Evolutionary conservation across 495 filamentous ascomycete species (phyloP).

Genomic region (Evansstolkia leycettana): DNA sequence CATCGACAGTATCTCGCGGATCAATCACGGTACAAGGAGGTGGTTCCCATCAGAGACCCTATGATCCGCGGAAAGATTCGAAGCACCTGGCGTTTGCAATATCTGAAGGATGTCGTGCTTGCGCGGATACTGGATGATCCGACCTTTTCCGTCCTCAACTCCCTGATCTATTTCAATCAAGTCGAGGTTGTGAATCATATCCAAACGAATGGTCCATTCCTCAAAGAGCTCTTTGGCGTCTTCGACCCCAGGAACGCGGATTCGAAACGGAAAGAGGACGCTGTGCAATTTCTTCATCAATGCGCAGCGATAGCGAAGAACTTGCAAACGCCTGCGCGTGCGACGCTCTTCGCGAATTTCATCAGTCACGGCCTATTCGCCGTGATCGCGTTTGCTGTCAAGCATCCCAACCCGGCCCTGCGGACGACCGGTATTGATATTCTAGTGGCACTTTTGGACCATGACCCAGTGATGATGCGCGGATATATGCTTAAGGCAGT

Average conservation of each 20-base stretch:
- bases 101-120: slow-evolving; percentile 96
- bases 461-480: slow-evolving; percentile 89
- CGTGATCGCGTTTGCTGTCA: slow-evolving; percentile 85
- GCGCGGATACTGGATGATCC: slow-evolving; percentile 94
- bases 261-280: slow-evolving; percentile 73
- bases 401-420: slow-evolving; percentile 70
- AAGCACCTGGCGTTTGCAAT: slow-evolving; percentile 88
- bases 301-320: slow-evolving; percentile 93
- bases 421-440: slow-evolving; percentile 91
- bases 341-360: slow-evolving; percentile 78
- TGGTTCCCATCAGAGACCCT: slow-evolving; percentile 77
- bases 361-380: slow-evolving; percentile 74
- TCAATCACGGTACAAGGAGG: slow-evolving; percentile 86
- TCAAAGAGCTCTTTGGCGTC: slow-evolving; percentile 83
- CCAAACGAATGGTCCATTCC: slow-evolving; percentile 61
- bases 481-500: slow-evolving; percentile 85
- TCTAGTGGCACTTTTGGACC: slow-evolving; percentile 85
- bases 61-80: slow-evolving; percentile 83
- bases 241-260: slow-evolving; percentile 56
- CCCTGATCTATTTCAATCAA: slow-evolving; percentile 96
- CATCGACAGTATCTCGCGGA: slow-evolving; percentile 87
- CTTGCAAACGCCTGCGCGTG: slow-evolving; percentile 67
- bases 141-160: slow-evolving; percentile 95
- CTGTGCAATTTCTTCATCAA: slow-evolving; percentile 91
- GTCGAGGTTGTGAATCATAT: slow-evolving; percentile 94